These are phyloP conservation scores for Boletus subcaerulescens DNA, from an alignment of 768 basidiomycete genomes.

Conservation along the genomic window DNA sequence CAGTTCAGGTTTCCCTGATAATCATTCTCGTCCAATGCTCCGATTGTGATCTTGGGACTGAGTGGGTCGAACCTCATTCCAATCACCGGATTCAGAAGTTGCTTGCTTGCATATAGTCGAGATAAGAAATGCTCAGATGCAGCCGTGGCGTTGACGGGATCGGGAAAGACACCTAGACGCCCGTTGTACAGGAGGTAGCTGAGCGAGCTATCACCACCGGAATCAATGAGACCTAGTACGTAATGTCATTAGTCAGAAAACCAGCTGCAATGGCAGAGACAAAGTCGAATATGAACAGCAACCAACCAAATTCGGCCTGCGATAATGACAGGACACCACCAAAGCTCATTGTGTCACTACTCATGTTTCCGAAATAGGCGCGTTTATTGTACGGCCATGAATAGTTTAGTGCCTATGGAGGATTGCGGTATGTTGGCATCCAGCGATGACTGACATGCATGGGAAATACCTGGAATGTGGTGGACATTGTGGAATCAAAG, in stretches of 20 bases:
- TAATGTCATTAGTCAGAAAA: background rate
- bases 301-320: conserved; percentile 16
- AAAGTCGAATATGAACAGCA: background rate
- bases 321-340: conserved; percentile 12
- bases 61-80: conserved; percentile 21
- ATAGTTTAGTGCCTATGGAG: conserved; percentile 7
- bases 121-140: conserved; percentile 16
- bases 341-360: conserved; percentile 15
- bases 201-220: conserved; percentile 11
- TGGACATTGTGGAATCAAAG: conserved; percentile 13
- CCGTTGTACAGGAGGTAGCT: conserved; percentile 23
- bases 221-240: conserved; percentile 12
- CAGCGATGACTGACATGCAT: background rate
- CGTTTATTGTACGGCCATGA: conserved; percentile 10
- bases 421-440: background rate
- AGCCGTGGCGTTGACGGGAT: conserved; percentile 20
- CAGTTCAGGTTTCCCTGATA: conserved; percentile 22
- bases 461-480: conserved; percentile 12
- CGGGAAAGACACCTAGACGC: conserved; percentile 17
- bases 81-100: conserved; percentile 23
- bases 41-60: conserved; percentile 27
- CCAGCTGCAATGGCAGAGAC: background rate
- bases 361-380: conserved; percentile 12
- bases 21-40: conserved; percentile 22
- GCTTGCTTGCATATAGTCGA: conserved; percentile 8